phyloP scores from a whole-genome alignment of 257 asterid species.

The Solanum arcanum region DNA sequence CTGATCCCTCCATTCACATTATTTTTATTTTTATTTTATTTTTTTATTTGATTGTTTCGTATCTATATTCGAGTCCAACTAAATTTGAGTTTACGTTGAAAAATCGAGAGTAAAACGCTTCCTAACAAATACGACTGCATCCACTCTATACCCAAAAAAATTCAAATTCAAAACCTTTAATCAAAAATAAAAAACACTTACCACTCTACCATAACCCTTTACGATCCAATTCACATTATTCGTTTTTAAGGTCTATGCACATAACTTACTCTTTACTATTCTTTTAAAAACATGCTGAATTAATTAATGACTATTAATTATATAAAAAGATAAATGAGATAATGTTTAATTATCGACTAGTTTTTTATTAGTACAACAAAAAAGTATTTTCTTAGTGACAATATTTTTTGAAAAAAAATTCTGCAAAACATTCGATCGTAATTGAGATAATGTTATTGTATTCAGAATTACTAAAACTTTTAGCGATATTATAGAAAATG shows the following conservation, averaged over 20 bases:
- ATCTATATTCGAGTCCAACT: accelerated
- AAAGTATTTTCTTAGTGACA: too few species aligned
- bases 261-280: background rate
- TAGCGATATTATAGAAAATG: too few species aligned
- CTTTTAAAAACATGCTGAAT: too few species aligned
- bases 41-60: accelerated
- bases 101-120: accelerated
- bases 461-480: too few species aligned
- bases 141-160: accelerated
- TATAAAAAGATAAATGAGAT: background rate
- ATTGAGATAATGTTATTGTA: background rate
- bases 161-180: accelerated
- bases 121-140: accelerated
- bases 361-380: too few species aligned
- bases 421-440: accelerated
- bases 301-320: too few species aligned
- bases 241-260: background rate
- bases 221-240: background rate
- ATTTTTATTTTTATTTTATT: background rate
- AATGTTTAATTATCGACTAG: too few species aligned
- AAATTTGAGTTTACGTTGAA: too few species aligned
- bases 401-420: too few species aligned
- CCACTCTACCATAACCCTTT: accelerated
- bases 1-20: background rate
- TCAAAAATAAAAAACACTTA: accelerated